Evolutionary conservation across 108 stramenopile genomes (phyloP).

Genomic region (Cyclotella baltica): DNA sequence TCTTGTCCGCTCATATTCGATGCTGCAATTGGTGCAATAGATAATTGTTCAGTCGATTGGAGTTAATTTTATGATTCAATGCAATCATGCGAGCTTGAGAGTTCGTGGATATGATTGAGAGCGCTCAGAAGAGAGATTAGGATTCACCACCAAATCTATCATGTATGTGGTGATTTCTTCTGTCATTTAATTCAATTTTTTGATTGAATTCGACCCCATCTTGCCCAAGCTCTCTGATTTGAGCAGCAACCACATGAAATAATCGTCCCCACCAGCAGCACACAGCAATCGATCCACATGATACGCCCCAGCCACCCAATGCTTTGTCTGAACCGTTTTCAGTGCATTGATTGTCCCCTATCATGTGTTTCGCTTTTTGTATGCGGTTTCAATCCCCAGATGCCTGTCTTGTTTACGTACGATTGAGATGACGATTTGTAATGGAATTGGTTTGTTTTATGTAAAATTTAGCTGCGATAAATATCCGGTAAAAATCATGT

Average conservation of each 20-base stretch:
- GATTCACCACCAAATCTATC: not conserved
- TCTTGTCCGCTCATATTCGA: conserved; percentile 5
- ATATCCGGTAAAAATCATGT: too few relatives aligned
- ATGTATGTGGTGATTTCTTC: not conserved
- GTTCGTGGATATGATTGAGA: not conserved
- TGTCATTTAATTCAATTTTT: too few relatives aligned
- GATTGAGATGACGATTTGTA: too few relatives aligned
- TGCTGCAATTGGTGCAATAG: not conserved
- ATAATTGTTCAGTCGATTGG: not conserved
- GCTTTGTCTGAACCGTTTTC: too few relatives aligned
- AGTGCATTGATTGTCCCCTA: too few relatives aligned
- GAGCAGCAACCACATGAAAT: not conserved
- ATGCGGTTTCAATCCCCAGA: too few relatives aligned
- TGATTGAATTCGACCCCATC: not conserved
- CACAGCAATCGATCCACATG: not conserved
- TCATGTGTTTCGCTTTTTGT: too few relatives aligned
- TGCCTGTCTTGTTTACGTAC: too few relatives aligned
- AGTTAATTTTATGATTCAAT: conserved; percentile 11
- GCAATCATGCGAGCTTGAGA: not conserved
- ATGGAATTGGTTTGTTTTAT: too few relatives aligned
- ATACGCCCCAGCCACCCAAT: not conserved
- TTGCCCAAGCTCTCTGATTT: not conserved
- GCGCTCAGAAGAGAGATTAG: not conserved
- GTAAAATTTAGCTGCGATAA: too few relatives aligned
- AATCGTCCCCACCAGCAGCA: not conserved